These are phyloP conservation scores for Ophiosphaerella narmari DNA, from an alignment of 2,329 filamentous ascomycete genomes.

Conservation along the genomic window DNA sequence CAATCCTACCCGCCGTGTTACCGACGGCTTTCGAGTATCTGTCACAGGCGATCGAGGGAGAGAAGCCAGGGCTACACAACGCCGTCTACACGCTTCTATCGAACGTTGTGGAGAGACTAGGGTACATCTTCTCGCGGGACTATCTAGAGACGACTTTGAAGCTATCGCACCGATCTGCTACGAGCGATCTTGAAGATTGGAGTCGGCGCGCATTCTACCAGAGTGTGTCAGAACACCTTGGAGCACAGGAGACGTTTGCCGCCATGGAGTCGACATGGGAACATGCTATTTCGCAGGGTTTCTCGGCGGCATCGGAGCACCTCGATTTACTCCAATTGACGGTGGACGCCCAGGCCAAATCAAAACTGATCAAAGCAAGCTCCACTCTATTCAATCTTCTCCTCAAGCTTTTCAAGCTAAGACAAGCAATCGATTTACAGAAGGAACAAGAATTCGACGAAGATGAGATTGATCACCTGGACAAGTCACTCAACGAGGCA, in stretches of 20 bases:
- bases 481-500: conserved; percentile 69
- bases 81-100: conserved; percentile 81
- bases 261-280: conserved; percentile 74
- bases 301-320: conserved; percentile 65
- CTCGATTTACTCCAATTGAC: conserved; percentile 71
- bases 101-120: conserved; percentile 78
- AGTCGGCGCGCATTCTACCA: conserved; percentile 71
- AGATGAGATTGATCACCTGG: conserved; percentile 62
- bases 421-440: conserved; percentile 49
- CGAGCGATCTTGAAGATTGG: conserved; percentile 63
- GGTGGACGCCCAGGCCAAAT: conserved; percentile 79
- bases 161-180: conserved; percentile 74
- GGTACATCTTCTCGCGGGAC: conserved; percentile 82
- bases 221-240: conserved; percentile 76
- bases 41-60: conserved; percentile 62
- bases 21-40: conserved; percentile 74
- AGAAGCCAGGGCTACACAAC: conserved; percentile 71
- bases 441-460: conserved; percentile 51
- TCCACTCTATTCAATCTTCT: conserved; percentile 67
- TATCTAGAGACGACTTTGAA: conserved; percentile 74
- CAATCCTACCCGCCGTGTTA: conserved; percentile 77
- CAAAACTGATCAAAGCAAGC: conserved; percentile 75
- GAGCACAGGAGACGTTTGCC: conserved; percentile 75
- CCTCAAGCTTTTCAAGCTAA: conserved; percentile 66
- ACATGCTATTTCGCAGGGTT: conserved; percentile 65